Evolutionary conservation across 768 basidiomycete species (phyloP).

Genomic region (Boletus subcaerulescens): DNA sequence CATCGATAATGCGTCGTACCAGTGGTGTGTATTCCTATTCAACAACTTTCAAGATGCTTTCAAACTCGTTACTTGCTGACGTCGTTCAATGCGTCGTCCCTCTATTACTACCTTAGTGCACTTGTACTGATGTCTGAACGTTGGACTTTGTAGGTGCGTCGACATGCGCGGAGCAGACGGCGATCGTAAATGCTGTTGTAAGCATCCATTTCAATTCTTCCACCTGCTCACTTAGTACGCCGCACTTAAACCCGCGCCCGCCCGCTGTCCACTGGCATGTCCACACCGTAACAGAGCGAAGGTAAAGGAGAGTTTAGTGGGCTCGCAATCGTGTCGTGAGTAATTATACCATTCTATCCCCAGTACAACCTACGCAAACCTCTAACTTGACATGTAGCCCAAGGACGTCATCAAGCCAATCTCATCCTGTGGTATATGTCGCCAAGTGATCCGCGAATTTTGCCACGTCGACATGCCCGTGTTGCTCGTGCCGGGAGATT

Average conservation of each 20-base stretch:
- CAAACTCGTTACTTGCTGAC: too few relatives aligned
- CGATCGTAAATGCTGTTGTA: slow-evolving; percentile 86
- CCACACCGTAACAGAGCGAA: slow-evolving; percentile 58
- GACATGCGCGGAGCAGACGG: slow-evolving; percentile 91
- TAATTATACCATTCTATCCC: slow-evolving; percentile 1
- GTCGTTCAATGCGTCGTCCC: background rate
- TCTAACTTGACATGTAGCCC: background rate
- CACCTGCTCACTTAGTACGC: background rate
- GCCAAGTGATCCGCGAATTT: slow-evolving; percentile 87
- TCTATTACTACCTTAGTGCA: too few relatives aligned
- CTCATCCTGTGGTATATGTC: slow-evolving; percentile 92
- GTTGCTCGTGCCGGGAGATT: slow-evolving; percentile 61
- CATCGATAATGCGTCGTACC: slow-evolving; percentile 92
- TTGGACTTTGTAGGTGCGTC: slow-evolving; percentile 58
- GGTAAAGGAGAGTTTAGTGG: slow-evolving; percentile 65
- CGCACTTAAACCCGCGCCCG: background rate
- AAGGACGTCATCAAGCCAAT: slow-evolving; percentile 71
- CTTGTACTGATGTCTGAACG: background rate
- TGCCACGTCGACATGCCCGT: slow-evolving; percentile 72
- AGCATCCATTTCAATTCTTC: slow-evolving; percentile 28
- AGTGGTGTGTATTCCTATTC: slow-evolving; percentile 47
- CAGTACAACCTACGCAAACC: background rate
- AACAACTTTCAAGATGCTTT: background rate
- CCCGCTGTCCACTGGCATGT: background rate
- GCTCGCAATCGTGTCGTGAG: slow-evolving; percentile 76